phyloP scores from a whole-genome alignment of 2,329 filamentous ascomycete species.

The Lachnum nothofagi region DNA sequence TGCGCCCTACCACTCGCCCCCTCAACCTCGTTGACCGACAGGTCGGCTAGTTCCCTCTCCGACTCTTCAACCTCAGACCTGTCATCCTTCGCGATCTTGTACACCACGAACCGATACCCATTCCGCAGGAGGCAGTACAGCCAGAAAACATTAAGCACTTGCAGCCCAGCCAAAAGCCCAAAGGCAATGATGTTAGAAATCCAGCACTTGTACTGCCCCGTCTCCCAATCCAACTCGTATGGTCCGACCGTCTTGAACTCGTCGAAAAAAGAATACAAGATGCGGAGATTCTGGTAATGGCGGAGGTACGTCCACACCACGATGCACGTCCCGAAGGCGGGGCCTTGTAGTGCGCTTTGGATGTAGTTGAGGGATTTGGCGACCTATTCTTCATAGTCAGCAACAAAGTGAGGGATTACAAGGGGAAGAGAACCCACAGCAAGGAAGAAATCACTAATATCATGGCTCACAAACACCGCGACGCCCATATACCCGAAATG shows the following conservation, averaged over 20 bases:
- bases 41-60: too few relatives aligned
- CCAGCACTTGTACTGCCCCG: slow-evolving; percentile 70
- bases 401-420: neutral
- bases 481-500: slow-evolving; percentile 95
- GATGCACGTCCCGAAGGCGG: slow-evolving; percentile 82
- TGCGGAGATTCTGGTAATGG: slow-evolving; percentile 75
- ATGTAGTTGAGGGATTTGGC: slow-evolving; percentile 92
- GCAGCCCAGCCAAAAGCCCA: slow-evolving; percentile 58
- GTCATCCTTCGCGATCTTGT: slow-evolving; percentile 61
- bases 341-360: slow-evolving; percentile 69
- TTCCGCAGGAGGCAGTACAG: slow-evolving; percentile 72
- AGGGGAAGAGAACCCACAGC: slow-evolving; percentile 56
- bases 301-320: slow-evolving; percentile 82
- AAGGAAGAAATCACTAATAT: slow-evolving; percentile 92
- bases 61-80: slow-evolving; percentile 21
- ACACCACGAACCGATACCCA: slow-evolving; percentile 63
- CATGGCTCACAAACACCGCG: slow-evolving; percentile 89
- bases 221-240: slow-evolving; percentile 71
- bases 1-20: too few relatives aligned
- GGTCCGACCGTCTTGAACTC: slow-evolving; percentile 71
- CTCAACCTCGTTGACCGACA: too few relatives aligned
- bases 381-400: slow-evolving; percentile 48
- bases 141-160: slow-evolving; percentile 78
- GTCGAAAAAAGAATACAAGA: slow-evolving; percentile 70
- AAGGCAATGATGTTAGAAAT: slow-evolving; percentile 65